phyloP scores from a whole-genome alignment of 1,284 basidiomycete species.

The Sanghuangporus sanghuang region DNA sequence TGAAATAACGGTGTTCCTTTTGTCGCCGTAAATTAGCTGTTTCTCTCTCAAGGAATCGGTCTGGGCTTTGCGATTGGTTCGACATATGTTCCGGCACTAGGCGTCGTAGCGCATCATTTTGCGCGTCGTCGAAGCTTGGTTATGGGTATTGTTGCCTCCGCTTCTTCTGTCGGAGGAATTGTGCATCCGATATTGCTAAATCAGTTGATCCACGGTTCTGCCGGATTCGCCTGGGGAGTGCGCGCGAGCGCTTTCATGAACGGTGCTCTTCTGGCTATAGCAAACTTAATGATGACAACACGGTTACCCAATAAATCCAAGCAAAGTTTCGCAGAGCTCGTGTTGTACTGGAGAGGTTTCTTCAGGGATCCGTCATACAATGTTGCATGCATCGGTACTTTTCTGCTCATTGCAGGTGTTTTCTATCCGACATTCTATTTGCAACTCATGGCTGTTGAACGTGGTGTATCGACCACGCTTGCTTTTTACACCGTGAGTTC shows the following conservation, averaged over 20 bases:
- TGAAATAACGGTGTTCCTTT: conserved; percentile 22
- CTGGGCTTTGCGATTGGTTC: conserved; percentile 20
- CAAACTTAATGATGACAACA: conserved; percentile 18
- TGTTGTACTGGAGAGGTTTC: conserved; percentile 6
- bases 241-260: conserved; percentile 26
- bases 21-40: conserved; percentile 15
- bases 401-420: conserved; percentile 30
- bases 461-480: conserved; percentile 13
- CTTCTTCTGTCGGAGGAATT: conserved; percentile 25
- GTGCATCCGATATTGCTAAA: conserved; percentile 29
- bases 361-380: conserved; percentile 2
- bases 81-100: conserved; percentile 19
- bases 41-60: conserved; percentile 21
- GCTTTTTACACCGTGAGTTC: conserved; percentile 18
- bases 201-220: conserved; percentile 22
- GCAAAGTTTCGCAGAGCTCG: background rate
- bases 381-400: conserved; percentile 25
- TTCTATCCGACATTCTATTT: conserved; percentile 43
- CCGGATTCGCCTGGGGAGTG: conserved; percentile 27
- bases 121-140: conserved; percentile 19
- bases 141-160: conserved; percentile 21
- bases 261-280: conserved; percentile 23
- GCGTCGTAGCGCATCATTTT: conserved; percentile 21
- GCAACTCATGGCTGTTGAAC: conserved; percentile 33
- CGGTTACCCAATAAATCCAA: background rate